A percentile compares a stretch with the other conserved stretches of the same genome.
Conservation (phyloP, 2,329 filamentous ascomycete species). For the Ilyonectria robusta region DNA sequence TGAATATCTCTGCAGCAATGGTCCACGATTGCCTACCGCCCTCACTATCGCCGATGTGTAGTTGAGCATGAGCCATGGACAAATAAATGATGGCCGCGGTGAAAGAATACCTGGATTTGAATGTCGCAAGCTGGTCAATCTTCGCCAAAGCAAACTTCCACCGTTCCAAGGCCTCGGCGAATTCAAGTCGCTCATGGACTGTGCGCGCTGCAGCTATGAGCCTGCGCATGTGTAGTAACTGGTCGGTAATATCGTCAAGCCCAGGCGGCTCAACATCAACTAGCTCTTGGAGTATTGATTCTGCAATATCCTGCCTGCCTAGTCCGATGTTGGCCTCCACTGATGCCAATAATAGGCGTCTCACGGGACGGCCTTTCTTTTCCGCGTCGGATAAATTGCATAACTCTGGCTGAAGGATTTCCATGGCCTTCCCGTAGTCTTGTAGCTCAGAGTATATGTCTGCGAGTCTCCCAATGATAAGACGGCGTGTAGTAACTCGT, state of each 20-base stretch:
- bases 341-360: constrained; percentile 41
- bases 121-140: constrained; percentile 39
- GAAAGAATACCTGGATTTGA: constrained; percentile 44
- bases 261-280: constrained; percentile 36
- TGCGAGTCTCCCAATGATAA: constrained; percentile 44
- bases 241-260: constrained; percentile 50
- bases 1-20: constrained; percentile 39
- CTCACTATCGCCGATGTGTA: constrained; percentile 37
- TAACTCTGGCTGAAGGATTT: constrained; percentile 40
- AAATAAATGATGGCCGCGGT: constrained; percentile 46
- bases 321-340: constrained; percentile 46
- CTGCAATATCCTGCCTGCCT: constrained; percentile 27
- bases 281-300: constrained; percentile 33
- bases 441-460: constrained; percentile 46
- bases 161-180: constrained; percentile 32
- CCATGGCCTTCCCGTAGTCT: constrained; percentile 35
- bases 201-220: constrained; percentile 46
- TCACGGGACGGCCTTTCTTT: constrained; percentile 31
- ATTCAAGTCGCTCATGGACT: constrained; percentile 32
- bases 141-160: constrained; percentile 42
- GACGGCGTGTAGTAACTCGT: constrained; percentile 41
- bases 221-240: constrained; percentile 50
- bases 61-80: constrained; percentile 49
- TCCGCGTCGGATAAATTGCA: constrained; percentile 23
- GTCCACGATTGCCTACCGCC: constrained; percentile 43